Evolutionary conservation across 768 basidiomycete genomes (phyloP).

Genomic region (Lanmaoa pseudosensibilis): DNA sequence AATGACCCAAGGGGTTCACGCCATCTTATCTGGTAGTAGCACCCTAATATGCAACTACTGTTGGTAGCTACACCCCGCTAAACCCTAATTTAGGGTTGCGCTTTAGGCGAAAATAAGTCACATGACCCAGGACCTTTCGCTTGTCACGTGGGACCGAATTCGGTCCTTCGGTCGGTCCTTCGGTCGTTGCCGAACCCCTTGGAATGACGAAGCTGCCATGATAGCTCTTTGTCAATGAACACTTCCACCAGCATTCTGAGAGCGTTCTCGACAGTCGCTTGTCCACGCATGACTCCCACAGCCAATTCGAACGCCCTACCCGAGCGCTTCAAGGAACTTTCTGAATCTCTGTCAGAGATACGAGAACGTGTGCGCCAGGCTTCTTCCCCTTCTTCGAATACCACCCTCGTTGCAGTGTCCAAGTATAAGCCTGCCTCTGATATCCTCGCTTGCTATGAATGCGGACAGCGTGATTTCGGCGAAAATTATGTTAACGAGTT

Average conservation of each 20-base stretch:
- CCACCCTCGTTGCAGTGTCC: conserved; percentile 83
- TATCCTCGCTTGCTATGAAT: conserved; percentile 77
- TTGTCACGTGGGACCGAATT: too few relatives aligned
- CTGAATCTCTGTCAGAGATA: conserved; percentile 53
- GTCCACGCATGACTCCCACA: conserved; percentile 21
- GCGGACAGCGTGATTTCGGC: conserved; percentile 88
- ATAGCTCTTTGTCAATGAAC: not conserved
- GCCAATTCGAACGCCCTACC: conserved; percentile 22
- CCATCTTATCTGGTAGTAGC: too few relatives aligned
- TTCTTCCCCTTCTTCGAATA: conserved; percentile 25
- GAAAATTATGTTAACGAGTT: conserved; percentile 98
- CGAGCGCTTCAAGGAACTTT: conserved; percentile 54
- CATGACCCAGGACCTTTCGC: too few relatives aligned
- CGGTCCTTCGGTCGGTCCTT: too few relatives aligned
- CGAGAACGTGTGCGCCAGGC: conserved; percentile 45
- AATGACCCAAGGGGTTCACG: too few relatives aligned
- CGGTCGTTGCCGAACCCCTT: too few relatives aligned
- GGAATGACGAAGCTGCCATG: too few relatives aligned
- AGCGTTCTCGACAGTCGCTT: conserved; percentile 5
- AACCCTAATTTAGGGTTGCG: too few relatives aligned
- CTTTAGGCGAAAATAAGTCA: too few relatives aligned
- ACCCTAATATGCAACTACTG: too few relatives aligned
- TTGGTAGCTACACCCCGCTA: too few relatives aligned
- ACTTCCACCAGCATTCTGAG: not conserved
- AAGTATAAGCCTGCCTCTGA: conserved; percentile 91